Conservation (phyloP, 106 monocot species). For the Acorus gramineus region DNA sequence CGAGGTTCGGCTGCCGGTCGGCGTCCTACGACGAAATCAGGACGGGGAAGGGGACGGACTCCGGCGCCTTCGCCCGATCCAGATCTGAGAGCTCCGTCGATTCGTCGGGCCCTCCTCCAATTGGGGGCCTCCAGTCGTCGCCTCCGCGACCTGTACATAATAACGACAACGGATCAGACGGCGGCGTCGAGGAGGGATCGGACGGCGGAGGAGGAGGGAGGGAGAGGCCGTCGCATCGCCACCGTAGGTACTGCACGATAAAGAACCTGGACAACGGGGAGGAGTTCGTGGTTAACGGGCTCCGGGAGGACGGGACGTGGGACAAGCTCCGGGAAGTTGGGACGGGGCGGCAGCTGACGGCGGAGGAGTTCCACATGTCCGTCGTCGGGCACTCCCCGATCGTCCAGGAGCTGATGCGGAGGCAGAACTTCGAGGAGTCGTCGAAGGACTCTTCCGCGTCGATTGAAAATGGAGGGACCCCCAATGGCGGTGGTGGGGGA, state of each 20-base stretch:
- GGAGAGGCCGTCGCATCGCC: background rate
- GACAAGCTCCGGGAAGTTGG: conserved; percentile 59
- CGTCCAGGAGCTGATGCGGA: conserved; percentile 83
- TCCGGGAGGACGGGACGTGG: conserved; percentile 65
- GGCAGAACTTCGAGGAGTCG: conserved; percentile 35
- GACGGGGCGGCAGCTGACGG: conserved; percentile 65
- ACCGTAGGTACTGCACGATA: conserved; percentile 36
- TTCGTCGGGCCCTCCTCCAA: background rate
- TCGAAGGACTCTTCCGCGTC: background rate
- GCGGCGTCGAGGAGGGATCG: conserved; percentile 4
- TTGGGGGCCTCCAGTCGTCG: background rate
- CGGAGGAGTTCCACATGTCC: conserved; percentile 77
- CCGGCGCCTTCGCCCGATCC: conserved; percentile 24
- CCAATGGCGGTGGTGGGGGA: conserved; percentile 4
- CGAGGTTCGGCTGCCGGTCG: conserved; percentile 13
- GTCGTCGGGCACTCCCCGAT: conserved; percentile 74
- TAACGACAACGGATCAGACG: conserved; percentile 4
- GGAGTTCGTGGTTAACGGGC: conserved; percentile 76
- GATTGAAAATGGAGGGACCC: conserved; percentile 4
- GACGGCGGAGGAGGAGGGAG: too few relatives aligned
- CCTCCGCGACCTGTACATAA: conserved; percentile 15
- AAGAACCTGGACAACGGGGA: conserved; percentile 72
- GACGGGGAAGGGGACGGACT: background rate
- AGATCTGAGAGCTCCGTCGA: conserved; percentile 44
- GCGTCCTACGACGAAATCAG: conserved; percentile 17